Conservation (phyloP, 2,329 filamentous ascomycete genomes). For the Sporothrix variecibatus region DNA sequence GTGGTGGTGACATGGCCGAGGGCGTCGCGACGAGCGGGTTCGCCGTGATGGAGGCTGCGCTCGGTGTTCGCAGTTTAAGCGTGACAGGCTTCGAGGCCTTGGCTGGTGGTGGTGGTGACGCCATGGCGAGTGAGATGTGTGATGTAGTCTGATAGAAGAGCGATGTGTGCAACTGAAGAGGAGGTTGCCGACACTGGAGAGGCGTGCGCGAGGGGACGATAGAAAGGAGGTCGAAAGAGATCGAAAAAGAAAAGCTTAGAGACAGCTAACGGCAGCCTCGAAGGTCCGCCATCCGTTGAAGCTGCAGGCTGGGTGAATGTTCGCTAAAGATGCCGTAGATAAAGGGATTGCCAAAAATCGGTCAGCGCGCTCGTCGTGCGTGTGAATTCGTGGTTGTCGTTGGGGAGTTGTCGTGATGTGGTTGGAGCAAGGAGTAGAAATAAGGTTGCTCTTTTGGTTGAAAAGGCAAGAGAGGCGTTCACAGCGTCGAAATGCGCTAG, state of each 20-base stretch:
- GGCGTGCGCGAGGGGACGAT: not conserved
- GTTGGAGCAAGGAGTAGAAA: not conserved
- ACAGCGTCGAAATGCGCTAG: not conserved
- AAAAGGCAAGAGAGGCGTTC: not conserved
- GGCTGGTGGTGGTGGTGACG: slow-evolving; percentile 27
- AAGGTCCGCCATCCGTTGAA: slow-evolving; percentile 12
- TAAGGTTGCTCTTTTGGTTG: not conserved
- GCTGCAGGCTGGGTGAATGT: not conserved
- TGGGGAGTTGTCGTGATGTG: not conserved
- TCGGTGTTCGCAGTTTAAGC: slow-evolving; percentile 29
- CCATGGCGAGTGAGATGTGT: slow-evolving; percentile 22
- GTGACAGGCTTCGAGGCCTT: slow-evolving; percentile 30
- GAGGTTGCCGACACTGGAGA: not conserved
- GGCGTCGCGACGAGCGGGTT: slow-evolving; percentile 28
- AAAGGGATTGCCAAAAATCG: not conserved
- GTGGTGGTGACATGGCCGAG: slow-evolving; percentile 31
- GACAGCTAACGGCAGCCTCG: slow-evolving; percentile 4
- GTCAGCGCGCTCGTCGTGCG: not conserved
- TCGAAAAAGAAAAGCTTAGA: not conserved
- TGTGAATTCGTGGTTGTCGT: not conserved
- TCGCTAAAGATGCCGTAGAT: too few species aligned
- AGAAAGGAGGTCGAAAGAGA: not conserved
- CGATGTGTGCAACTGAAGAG: not conserved
- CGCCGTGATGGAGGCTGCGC: slow-evolving; percentile 22
- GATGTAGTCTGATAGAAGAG: not conserved